phyloP scores from a whole-genome alignment of 371 early-diverging fungal species.

The Actinomortierella wolfii region DNA sequence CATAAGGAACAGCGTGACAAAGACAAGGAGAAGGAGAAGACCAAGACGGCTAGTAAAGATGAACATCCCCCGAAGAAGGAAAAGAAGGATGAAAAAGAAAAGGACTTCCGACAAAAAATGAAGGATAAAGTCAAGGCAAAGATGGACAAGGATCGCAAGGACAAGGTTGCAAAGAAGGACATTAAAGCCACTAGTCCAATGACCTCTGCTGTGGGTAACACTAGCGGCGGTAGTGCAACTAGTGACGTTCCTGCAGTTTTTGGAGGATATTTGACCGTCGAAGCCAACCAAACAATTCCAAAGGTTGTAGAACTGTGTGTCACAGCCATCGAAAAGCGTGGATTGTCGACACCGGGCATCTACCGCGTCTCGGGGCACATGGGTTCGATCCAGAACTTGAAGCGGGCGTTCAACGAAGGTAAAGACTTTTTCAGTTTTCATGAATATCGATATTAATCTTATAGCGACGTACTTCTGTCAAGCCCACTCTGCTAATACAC shows the following conservation, averaged over 20 bases:
- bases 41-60: background rate
- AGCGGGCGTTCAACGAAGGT: conserved; percentile 63
- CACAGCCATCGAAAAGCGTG: conserved; percentile 69
- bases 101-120: conserved; percentile 7
- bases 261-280: conserved; percentile 65
- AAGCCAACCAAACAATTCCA: conserved; percentile 58
- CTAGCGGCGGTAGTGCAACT: conserved; percentile 1
- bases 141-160: conserved; percentile 16
- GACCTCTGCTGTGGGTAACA: background rate
- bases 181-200: conserved; percentile 7
- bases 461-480: background rate
- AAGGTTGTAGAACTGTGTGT: conserved; percentile 67
- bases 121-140: conserved; percentile 7
- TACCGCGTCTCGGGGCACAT: conserved; percentile 84
- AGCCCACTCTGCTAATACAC: too few relatives aligned
- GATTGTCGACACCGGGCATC: conserved; percentile 68
- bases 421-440: conserved; percentile 5
- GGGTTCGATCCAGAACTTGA: conserved; percentile 70
- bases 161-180: conserved; percentile 10
- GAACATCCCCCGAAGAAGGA: conserved; percentile 4
- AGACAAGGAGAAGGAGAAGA: conserved; percentile 14
- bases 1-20: conserved; percentile 5
- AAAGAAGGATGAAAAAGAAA: conserved; percentile 27
- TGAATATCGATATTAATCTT: background rate
- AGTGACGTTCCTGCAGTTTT: conserved; percentile 54